Evolutionary conservation across 192 early-diverging fungal genomes (phyloP).

Genomic region (Coemansia sp.): DNA sequence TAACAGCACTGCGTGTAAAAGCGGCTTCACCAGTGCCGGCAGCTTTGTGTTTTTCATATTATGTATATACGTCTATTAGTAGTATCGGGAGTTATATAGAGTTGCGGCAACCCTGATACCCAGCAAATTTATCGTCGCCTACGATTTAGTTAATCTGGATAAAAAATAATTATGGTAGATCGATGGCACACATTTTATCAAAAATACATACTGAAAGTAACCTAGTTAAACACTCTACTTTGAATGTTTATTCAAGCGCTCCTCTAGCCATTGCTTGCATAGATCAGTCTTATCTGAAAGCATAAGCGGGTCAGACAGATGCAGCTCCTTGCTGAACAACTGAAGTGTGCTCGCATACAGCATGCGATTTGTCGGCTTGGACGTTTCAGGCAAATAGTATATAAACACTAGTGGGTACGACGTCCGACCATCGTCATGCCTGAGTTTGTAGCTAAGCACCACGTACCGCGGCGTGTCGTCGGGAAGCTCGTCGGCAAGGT

Average conservation of each 20-base stretch:
- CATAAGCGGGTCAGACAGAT: conserved; percentile 71
- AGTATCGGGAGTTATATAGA: background rate
- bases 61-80: background rate
- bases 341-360: conserved; percentile 65
- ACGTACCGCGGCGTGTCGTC: conserved; percentile 65
- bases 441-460: conserved; percentile 23
- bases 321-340: conserved; percentile 59
- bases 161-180: background rate
- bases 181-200: background rate
- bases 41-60: conserved; percentile 18
- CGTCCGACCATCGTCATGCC: conserved; percentile 59
- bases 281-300: conserved; percentile 68
- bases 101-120: background rate
- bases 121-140: background rate
- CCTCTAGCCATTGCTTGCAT: conserved; percentile 65
- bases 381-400: conserved; percentile 64
- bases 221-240: conserved; percentile 3
- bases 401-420: conserved; percentile 75
- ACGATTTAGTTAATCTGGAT: background rate
- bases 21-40: conserved; percentile 36
- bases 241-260: conserved; percentile 47
- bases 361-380: conserved; percentile 16
- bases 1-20: conserved; percentile 39
- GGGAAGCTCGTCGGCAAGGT: conserved; percentile 63
- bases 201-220: too few relatives aligned